Base-by-base conservation (phyloP, 2,329 filamentous ascomycete species). In the Colletotrichum spinosum region DNA sequence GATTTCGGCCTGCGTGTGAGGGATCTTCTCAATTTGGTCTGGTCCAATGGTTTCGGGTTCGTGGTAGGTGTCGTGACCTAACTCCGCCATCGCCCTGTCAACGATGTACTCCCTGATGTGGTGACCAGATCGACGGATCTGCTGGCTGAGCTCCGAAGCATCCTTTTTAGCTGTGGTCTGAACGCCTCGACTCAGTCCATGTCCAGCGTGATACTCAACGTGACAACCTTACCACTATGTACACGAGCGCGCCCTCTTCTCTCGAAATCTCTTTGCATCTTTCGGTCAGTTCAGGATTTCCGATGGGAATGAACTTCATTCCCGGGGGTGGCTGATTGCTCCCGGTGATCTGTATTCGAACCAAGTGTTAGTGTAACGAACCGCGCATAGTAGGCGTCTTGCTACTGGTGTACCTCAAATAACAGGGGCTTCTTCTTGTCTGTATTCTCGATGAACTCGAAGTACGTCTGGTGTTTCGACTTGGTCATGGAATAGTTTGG, bases 341-440 rank as follows among this genome's bases (percentile, higher is more conserved):
- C 68, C 80, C 81, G 17, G 85, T 88, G 63, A 86, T 79, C 87
- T 90, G 42, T 69, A 25, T 25, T 25, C 25, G 25, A 55, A 60
- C 25, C 11, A 33, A 33, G 34, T 44, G 53, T 66, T 53, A 66
- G 63, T 66, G 17, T 15, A 38, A 44, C 52, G 46, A 34, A 35
- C 44, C 39, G 10, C 13, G 34, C 48, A 37, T 13, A 15, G 46
- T 37, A 12, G 46, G 50, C 55, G n/a, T 34, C 25, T 11, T 34
- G 33, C 48, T 11, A 61, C 67, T 25, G 25, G 4, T 25, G 57
- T 84, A 89, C 88, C 85, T 88, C 70, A 68, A 84, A 84, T 72
- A 90, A 87, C 55, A 90, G 81, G 72, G 87, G 90, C 77, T 86
- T 86, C 73, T 87, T 86, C 75, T 88, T 90, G 69, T 90, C 84